phyloP scores from a whole-genome alignment of 192 early-diverging fungal species.

The Geosiphon pyriformis region DNA sequence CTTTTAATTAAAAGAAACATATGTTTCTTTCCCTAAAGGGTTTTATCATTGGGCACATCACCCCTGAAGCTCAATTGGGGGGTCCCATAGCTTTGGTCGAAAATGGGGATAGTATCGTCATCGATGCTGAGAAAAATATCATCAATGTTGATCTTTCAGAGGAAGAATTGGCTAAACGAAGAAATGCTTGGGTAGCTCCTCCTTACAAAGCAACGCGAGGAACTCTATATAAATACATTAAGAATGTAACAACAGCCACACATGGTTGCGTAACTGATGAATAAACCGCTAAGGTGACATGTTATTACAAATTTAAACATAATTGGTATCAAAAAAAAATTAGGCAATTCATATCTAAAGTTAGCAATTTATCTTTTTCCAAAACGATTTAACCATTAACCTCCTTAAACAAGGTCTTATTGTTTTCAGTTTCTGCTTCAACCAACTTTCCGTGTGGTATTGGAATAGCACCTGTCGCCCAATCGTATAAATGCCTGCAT shows the following conservation, averaged over 20 bases:
- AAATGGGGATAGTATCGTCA: slow-evolving; percentile 84
- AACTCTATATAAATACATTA: slow-evolving; percentile 91
- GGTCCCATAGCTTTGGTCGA: slow-evolving; percentile 90
- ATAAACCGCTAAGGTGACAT: slow-evolving; percentile 19
- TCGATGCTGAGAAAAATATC: slow-evolving; percentile 76
- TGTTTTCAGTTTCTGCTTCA: slow-evolving; percentile 52
- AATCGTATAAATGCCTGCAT: slow-evolving; percentile 47
- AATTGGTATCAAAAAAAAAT: not conserved
- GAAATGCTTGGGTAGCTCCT: slow-evolving; percentile 70
- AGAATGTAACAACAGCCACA: slow-evolving; percentile 71
- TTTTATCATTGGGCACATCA: slow-evolving; percentile 99
- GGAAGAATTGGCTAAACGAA: slow-evolving; percentile 68
- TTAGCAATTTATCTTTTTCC: not conserved
- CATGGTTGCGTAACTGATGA: slow-evolving; percentile 87
- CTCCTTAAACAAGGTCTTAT: slow-evolving; percentile 52
- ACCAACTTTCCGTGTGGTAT: slow-evolving; percentile 57
- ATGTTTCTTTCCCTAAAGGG: slow-evolving; percentile 48
- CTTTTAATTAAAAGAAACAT: too few relatives aligned
- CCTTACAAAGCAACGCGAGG: slow-evolving; percentile 84
- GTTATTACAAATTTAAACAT: not conserved
- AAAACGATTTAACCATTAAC: slow-evolving; percentile 14
- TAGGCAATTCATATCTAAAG: not conserved
- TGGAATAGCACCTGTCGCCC: slow-evolving; percentile 47
- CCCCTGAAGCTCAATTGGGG: slow-evolving; percentile 95
- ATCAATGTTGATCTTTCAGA: slow-evolving; percentile 78